Evolutionary conservation across 257 asterid species (phyloP), one percentile per base, ranked within the genome.

Genomic region (Salvia splendens): DNA sequence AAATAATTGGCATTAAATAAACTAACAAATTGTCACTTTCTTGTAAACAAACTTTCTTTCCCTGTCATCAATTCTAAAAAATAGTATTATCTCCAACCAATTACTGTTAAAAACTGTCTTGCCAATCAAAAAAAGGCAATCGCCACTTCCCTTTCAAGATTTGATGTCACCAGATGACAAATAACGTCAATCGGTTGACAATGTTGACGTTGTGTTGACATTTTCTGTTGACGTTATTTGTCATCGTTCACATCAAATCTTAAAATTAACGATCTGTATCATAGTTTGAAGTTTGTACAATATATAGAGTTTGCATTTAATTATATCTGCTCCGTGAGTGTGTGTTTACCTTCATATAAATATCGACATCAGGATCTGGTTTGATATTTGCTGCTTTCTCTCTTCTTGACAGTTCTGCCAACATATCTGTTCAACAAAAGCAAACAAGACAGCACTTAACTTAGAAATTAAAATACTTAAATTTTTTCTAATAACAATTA

Each of bases 281-380:
- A 20, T 20, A 20, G 24, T 20, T 20, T 20, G 24, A 1, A 20
- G 24, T 20, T 20, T 1, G 24, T 1, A 20, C 24, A 20, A 33
- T 33, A 33, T 33, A 33, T 33, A 33, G 4, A 33, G 36, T 33
- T 0, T 33, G 36, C 24, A 20, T 1, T 20, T 20, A 1, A 20
- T 20, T 0, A 20, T 20, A 20, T 20, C 24, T 20, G 1, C 24
- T 1, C 1, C 1, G 24, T 20, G 24, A 20, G 24, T 33, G 36
- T 33, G 36, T 33, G 4, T 33, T 33, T 40, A 83, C 88, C 82
- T 83, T 83, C 88, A 83, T 80, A 61, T 43, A 83, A 52, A 80
- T 73, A 68, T 83, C 88, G 17, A 83, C 38, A 64, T 83, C 85
- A n/a, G 79, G 82, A 71, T 83, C 85, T 8, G 88, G 88, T 71